These are phyloP conservation scores for Coemansia sp. DNA, from an alignment of 192 early-diverging fungal species.

Conservation along the genomic window DNA sequence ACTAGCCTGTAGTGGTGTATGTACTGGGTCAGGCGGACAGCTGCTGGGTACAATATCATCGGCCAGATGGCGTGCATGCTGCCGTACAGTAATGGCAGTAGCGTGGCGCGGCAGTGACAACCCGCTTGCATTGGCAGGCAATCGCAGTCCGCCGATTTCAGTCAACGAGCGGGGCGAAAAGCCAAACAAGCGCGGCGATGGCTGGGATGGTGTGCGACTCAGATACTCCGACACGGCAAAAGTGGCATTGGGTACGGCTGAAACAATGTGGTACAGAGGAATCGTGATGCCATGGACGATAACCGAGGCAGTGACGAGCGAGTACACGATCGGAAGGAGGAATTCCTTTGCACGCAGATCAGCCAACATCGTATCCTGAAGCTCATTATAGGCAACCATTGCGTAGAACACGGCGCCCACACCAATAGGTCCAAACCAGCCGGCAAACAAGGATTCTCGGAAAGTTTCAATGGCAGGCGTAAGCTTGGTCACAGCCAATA, in stretches of 20 bases:
- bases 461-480: conserved; percentile 68
- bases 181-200: conserved; percentile 15
- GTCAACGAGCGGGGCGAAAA: conserved; percentile 3
- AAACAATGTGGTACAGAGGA: conserved; percentile 60
- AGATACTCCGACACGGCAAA: conserved; percentile 17
- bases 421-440: conserved; percentile 91
- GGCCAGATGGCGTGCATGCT: neutral
- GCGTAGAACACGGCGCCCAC: conserved; percentile 64
- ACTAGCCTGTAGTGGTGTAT: conserved; percentile 1
- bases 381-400: conserved; percentile 37
- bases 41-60: conserved; percentile 6
- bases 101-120: neutral
- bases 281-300: conserved; percentile 81
- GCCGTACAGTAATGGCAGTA: neutral
- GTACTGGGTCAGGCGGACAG: conserved; percentile 9
- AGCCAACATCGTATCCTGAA: conserved; percentile 16
- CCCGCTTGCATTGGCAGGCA: neutral
- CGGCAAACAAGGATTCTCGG: conserved; percentile 75
- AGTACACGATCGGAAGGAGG: conserved; percentile 61
- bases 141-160: neutral
- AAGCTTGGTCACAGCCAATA: conserved; percentile 61
- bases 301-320: conserved; percentile 75
- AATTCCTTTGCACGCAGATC: conserved; percentile 18
- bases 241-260: conserved; percentile 18
- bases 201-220: conserved; percentile 16